Percentiles rank a stretch among this genome's conserved stretches.
Evolutionary conservation across 139 green algal species (phyloP).

Genomic region (Gonium pectorale): DNA sequence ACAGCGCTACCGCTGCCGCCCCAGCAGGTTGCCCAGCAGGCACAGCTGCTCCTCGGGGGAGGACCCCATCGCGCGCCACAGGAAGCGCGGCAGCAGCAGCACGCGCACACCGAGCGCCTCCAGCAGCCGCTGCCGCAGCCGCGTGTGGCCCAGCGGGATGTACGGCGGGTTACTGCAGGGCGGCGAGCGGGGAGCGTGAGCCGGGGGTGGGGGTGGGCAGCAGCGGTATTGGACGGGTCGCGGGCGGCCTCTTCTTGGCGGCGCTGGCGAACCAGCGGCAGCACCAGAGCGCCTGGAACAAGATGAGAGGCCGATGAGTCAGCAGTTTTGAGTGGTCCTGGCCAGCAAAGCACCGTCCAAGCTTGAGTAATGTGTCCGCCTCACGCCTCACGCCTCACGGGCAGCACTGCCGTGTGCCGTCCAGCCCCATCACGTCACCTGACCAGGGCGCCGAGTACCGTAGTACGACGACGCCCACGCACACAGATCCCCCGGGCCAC

Average conservation of each 20-base stretch:
- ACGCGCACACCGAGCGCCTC: constrained; percentile 6
- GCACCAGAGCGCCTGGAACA: too few relatives aligned
- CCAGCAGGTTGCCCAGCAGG: constrained; percentile 18
- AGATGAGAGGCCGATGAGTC: too few relatives aligned
- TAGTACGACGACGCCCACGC: neutral
- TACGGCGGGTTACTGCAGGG: constrained; percentile 27
- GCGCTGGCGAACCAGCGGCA: too few relatives aligned
- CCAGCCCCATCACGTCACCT: neutral
- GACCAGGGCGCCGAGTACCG: neutral
- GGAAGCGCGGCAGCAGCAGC: constrained; percentile 2
- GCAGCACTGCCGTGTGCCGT: too few relatives aligned
- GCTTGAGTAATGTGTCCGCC: neutral
- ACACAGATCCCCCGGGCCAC: neutral
- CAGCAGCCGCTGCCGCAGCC: constrained; percentile 33
- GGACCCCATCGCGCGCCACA: constrained; percentile 6
- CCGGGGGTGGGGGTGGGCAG: neutral
- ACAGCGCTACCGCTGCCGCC: neutral
- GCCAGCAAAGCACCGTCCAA: neutral
- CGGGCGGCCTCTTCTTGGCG: neutral
- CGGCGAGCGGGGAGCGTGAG: neutral
- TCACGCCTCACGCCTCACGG: too few relatives aligned
- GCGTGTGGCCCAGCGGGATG: neutral
- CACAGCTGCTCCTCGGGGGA: constrained; percentile 1
- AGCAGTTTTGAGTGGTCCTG: neutral
- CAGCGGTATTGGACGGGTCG: neutral